Base-by-base conservation (phyloP, 73 alveolate genomes). In the Symbiodinium pilosum region DNA sequence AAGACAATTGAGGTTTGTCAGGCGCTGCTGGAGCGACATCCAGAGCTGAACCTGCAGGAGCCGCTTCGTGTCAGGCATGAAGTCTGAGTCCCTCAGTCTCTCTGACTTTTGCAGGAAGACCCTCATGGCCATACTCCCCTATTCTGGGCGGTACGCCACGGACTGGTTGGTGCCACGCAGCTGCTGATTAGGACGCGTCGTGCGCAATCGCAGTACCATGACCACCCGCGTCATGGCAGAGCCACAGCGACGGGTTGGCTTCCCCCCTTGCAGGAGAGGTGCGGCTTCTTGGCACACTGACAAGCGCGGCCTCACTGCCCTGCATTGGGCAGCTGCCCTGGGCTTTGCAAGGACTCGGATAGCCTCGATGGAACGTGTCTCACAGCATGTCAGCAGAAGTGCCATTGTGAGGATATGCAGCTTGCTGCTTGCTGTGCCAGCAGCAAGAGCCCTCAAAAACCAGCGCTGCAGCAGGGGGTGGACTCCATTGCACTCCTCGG, bases 111-210 rank as follows among this genome's bases (percentile, higher is more conserved):
- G 44, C 34, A 91, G 97, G 97, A 91, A 54, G 97, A 91, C 36
- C 59, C 26, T 26, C 52, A 91, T 40, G 97, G 97, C 38, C 97
- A 91, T 41, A 91, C 97, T 36, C 97, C 97, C 30, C 81, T 91
- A 54, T 86, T 91, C 39, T 91, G 97, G 97, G 97, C 97, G 11
- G 97, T 91, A n/a, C 97, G 97, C 40, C 97, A 91, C n/a, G 97
- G 97, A 43, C 42, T 91, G 89, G 97, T 88, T 32, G 88, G 88
- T 28, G 81, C 97, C 20, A 91, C 81, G 97, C 97, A 91, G 36
- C 97, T 91, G 54, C 44, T 91, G 32, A 24, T 91, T 40, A 91
- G 97, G 97, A 30, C 75, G 21, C 14, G 32, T 44, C n/a, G n/a
- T n/a, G n/a, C n/a, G n/a, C n/a, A n/a, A n/a, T n/a, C n/a, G n/a